Evolutionary conservation across 495 filamentous ascomycete species (phyloP), one percentile per base, ranked within the genome.

Genomic region (Lasiosphaeriaceae sp.): DNA sequence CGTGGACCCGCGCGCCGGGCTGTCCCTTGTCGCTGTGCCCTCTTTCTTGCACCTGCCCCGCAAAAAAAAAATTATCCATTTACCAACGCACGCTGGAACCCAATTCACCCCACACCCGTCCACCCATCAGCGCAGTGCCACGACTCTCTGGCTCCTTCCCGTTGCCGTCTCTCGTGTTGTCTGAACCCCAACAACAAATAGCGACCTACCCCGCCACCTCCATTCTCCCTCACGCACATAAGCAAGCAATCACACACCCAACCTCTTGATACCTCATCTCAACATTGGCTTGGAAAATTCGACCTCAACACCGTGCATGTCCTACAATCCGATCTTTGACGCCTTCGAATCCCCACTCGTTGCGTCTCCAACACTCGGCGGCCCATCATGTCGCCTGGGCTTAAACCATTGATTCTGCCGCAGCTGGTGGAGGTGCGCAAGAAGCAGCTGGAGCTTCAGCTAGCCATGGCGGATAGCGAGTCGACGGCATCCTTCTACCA

Each of bases 361-460:
- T 3, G 19, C n/a, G n/a, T 26, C 35, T 20, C 17, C n/a, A 17
- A 29, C 20, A 16, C 37, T 11, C 14, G 19, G 34, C 46, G 48
- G 45, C 54, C 54, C 39, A 58, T 24, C 62, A 83, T 83, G 80
- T 77, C 79, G 61, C 65, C 77, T 43, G 73, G 70, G 64, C 69
- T 83, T 52, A 78, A 76, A 60, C 76, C 77, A 51, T 70, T 81
- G 56, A 62, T 73, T 57, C 66, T 82, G 44, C 79, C 79, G 37
- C 70, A 73, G 58, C 63, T 81, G 60, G 80, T 82, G 37, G 78
- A 82, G 63, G 75, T 76, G 55, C 72, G 76, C 59, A 72, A 72
- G 59, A 74, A 70, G 50, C 72, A 68, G 55, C 58, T 50, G 39
- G 63, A 66, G 48, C 60, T 44, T 20, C 62, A 21, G 12, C 23